These are phyloP conservation scores for Termitomyces bulborhizus DNA, from an alignment of 768 basidiomycete species.

Conservation along the genomic window DNA sequence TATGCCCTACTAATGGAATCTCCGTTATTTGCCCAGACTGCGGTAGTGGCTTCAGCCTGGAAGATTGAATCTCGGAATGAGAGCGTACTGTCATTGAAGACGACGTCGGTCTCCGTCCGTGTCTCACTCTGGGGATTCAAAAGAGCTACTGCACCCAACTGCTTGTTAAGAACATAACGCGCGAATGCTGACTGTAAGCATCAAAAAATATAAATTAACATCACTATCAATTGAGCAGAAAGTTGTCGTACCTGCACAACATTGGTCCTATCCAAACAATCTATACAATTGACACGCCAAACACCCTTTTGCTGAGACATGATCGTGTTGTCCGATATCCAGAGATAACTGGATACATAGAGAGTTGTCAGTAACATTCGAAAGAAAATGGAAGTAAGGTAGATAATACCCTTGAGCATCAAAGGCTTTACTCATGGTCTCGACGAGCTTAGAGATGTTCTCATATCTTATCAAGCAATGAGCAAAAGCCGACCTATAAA, in stretches of 20 bases:
- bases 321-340: constrained; percentile 65
- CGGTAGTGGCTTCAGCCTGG: neutral
- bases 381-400: neutral
- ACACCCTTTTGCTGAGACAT: constrained; percentile 81
- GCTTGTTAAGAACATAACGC: constrained; percentile 69
- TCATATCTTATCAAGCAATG: constrained; percentile 58
- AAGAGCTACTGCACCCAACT: constrained; percentile 69
- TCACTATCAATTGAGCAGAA: neutral
- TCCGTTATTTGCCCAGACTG: constrained; percentile 98
- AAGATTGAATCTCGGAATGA: neutral
- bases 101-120: constrained; percentile 58
- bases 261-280: constrained; percentile 92
- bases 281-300: constrained; percentile 92
- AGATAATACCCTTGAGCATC: constrained; percentile 72
- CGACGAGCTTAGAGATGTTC: constrained; percentile 77
- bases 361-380: constrained; percentile 2
- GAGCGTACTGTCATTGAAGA: constrained; percentile 70
- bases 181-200: constrained; percentile 78
- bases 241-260: constrained; percentile 68
- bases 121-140: constrained; percentile 45
- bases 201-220: neutral
- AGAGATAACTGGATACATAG: constrained; percentile 54
- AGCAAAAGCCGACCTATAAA: neutral
- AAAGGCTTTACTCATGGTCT: constrained; percentile 66
- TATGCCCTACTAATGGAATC: constrained; percentile 90